Evolutionary conservation across 2,329 filamentous ascomycete species (phyloP), one percentile per base, ranked within the genome.

Genomic region (Fusarium chaquense): DNA sequence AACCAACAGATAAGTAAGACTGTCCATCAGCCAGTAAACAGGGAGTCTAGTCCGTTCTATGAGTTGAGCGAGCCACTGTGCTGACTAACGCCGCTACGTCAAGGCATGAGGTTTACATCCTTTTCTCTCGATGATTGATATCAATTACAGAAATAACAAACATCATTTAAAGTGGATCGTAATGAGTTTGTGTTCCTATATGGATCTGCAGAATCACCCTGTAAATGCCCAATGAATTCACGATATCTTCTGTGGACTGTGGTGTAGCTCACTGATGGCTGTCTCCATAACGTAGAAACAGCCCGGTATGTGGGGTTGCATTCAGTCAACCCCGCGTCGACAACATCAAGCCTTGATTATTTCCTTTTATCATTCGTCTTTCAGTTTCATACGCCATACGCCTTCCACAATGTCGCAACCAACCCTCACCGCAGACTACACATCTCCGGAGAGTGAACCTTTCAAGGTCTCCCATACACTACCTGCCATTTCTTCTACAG

Each of bases 361-460:
- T n/a, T 44, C 35, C 49, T 46, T 52, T 41, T 32, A 49, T 38
- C 46, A 26, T 35, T 47, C 40, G 32, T 32, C 49, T 18, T 43
- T 36, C 40, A 33, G 35, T 35, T 38, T 46, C 53, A 20, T 33
- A 26, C 24, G 7, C 24, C 24, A 6, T 11, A 40, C 45, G 33
- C 30, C 38, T 46, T 44, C 24, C 13, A 54, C n/a, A 43, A 66
- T 62, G 65, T 58, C 76, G 58, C 68, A 63, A 50, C 59, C 56
- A 43, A 44, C 49, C 20, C 62, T 67, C 24, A 79, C 79, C 38
- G 87, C 86, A 51, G 80, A 80, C 49, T 91, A 91, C 81, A 78
- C 78, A n/a, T 87, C 87, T 16, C 80, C 85, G 8, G 73, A 79
- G 61, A 85, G 83, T 77, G 78, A 78, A 5, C 74, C 83, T 36